These are phyloP conservation scores for Millerozyma acaciae DNA, from an alignment of 805 yeast genomes.

Conservation along the genomic window DNA sequence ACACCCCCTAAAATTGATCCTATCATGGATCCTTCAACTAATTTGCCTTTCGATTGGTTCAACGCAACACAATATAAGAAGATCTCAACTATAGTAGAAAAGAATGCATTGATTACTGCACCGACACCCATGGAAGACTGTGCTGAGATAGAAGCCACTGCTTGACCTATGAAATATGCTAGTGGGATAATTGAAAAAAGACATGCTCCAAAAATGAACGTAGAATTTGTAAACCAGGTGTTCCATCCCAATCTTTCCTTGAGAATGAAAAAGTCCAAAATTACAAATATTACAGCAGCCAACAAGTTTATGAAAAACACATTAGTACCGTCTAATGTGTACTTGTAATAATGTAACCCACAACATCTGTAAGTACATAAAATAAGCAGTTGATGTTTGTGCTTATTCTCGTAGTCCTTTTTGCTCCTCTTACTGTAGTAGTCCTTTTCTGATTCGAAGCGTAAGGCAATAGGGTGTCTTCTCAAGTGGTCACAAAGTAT, in stretches of 20 bases:
- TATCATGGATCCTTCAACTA: constrained; percentile 94
- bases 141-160: constrained; percentile 98
- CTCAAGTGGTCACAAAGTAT: constrained; percentile 73
- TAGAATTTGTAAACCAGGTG: constrained; percentile 53
- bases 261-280: constrained; percentile 67
- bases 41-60: constrained; percentile 73
- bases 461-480: constrained; percentile 86
- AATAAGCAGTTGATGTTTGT: constrained; percentile 58
- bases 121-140: constrained; percentile 99
- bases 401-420: constrained; percentile 19
- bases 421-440: constrained; percentile 33
- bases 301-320: constrained; percentile 85
- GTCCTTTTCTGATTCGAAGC: constrained; percentile 57
- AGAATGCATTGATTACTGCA: constrained; percentile 96
- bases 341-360: constrained; percentile 91
- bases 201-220: constrained; percentile 68
- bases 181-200: constrained; percentile 84
- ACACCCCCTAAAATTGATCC: constrained; percentile 95
- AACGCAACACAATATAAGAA: constrained; percentile 90
- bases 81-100: constrained; percentile 92
- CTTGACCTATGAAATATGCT: constrained; percentile 97
- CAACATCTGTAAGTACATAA: constrained; percentile 90
- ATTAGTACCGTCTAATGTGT: constrained; percentile 94
- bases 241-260: constrained; percentile 40
- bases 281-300: constrained; percentile 75